phyloP scores from a whole-genome alignment of 352 stramenopile genomes.

The Albugo candida region DNA sequence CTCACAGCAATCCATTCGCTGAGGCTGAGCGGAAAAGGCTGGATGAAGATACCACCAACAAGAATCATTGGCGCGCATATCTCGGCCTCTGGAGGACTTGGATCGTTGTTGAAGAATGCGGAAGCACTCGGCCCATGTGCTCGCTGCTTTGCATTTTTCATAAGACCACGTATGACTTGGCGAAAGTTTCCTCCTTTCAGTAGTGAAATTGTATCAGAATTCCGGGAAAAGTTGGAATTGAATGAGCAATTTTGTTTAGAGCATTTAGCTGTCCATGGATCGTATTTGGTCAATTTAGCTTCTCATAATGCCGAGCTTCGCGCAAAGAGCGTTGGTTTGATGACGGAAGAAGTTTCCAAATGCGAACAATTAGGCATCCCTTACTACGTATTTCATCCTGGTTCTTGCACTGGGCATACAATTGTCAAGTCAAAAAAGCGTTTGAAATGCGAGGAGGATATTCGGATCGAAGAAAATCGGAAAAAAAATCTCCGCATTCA shows the following conservation, averaged over 20 bases:
- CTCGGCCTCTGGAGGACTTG: slow-evolving; percentile 15
- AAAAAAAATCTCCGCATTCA: not conserved
- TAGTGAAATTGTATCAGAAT: slow-evolving; percentile 1
- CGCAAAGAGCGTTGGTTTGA: slow-evolving; percentile 16
- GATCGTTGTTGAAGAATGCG: slow-evolving; percentile 16
- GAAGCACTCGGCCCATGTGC: slow-evolving; percentile 11
- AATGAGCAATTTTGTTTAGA: slow-evolving; percentile 5
- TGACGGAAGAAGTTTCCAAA: slow-evolving; percentile 21
- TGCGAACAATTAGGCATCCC: slow-evolving; percentile 18
- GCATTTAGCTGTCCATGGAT: slow-evolving; percentile 20
- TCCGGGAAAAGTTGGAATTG: slow-evolving; percentile 8
- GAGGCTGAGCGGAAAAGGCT: not conserved
- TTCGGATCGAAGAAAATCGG: no score
- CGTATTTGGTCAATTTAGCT: slow-evolving; percentile 23
- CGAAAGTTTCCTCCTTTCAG: slow-evolving; percentile 10
- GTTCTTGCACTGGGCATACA: slow-evolving; percentile 11
- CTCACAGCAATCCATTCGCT: not conserved
- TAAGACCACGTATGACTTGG: slow-evolving; percentile 20
- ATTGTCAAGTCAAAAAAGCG: not conserved
- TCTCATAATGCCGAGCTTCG: slow-evolving; percentile 16
- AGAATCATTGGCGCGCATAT: slow-evolving; percentile 21
- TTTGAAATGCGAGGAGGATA: not conserved
- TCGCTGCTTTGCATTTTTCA: slow-evolving; percentile 18
- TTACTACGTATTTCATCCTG: slow-evolving; percentile 25
- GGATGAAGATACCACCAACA: slow-evolving; percentile 1